These are phyloP conservation scores for Neurospora sublineolata DNA, from an alignment of 495 filamentous ascomycete species.

Conservation along the genomic window DNA sequence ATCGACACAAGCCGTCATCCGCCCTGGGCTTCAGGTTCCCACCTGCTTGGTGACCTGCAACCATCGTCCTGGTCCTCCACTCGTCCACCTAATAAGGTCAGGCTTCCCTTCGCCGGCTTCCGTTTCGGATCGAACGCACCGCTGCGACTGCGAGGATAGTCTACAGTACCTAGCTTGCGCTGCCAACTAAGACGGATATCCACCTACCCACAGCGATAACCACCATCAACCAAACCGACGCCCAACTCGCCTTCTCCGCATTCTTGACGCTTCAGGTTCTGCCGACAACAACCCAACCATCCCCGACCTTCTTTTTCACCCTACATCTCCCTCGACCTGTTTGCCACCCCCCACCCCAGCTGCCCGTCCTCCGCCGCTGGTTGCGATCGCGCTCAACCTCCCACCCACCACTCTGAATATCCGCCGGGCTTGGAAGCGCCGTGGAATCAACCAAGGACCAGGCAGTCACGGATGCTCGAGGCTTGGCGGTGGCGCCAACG, in stretches of 20 bases:
- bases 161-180: background rate
- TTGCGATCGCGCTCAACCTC: background rate
- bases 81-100: background rate
- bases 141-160: background rate
- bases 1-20: background rate
- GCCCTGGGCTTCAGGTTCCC: background rate
- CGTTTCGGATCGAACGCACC: background rate
- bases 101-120: background rate
- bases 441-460: background rate
- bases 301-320: background rate
- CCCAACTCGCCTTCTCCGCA: background rate
- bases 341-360: background rate
- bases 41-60: background rate
- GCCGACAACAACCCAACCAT: background rate
- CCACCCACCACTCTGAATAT: background rate
- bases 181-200: background rate
- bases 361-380: background rate
- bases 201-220: background rate
- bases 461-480: slow-evolving; percentile 7
- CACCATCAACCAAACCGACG: background rate
- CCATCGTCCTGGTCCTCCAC: background rate
- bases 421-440: background rate
- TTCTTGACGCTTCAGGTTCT: background rate
- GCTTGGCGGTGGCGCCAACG: slow-evolving; percentile 11
- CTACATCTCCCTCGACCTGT: background rate